A percentile compares a stretch with the other conserved stretches of the same genome.
Conservation (phyloP, 129 eudicot species). For the Saposhnikovia divaricata region DNA sequence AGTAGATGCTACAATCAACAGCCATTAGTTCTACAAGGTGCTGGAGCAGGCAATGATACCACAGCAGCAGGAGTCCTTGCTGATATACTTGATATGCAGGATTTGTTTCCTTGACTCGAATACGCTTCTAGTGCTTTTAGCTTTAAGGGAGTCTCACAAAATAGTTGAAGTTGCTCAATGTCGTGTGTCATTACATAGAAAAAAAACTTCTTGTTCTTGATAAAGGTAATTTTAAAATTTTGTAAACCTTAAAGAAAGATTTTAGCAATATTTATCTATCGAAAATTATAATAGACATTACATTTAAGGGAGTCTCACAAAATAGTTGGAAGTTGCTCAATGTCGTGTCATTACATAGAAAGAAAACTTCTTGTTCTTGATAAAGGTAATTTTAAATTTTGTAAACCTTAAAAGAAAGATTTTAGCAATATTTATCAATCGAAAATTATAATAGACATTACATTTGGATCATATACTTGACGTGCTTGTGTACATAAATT, state of each 20-base stretch:
- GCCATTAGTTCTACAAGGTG: constrained; percentile 90
- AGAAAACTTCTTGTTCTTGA: too few relatives aligned
- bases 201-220: neutral
- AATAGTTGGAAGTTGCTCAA: too few relatives aligned
- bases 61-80: constrained; percentile 98
- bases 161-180: neutral
- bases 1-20: constrained; percentile 67
- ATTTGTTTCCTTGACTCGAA: constrained; percentile 26
- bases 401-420: too few relatives aligned
- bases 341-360: too few relatives aligned
- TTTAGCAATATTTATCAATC: too few relatives aligned
- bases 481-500: neutral
- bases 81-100: constrained; percentile 74
- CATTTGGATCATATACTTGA: neutral
- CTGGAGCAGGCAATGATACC: constrained; percentile 96
- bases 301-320: too few relatives aligned
- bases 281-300: neutral
- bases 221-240: neutral
- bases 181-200: neutral
- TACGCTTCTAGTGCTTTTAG: neutral
- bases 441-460: neutral
- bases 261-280: neutral
- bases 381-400: too few relatives aligned
- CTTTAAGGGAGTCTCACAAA: neutral
- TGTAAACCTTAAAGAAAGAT: neutral